These are phyloP conservation scores for Emergomyces orientalis DNA, from an alignment of 2,329 filamentous ascomycete genomes.

Conservation along the genomic window DNA sequence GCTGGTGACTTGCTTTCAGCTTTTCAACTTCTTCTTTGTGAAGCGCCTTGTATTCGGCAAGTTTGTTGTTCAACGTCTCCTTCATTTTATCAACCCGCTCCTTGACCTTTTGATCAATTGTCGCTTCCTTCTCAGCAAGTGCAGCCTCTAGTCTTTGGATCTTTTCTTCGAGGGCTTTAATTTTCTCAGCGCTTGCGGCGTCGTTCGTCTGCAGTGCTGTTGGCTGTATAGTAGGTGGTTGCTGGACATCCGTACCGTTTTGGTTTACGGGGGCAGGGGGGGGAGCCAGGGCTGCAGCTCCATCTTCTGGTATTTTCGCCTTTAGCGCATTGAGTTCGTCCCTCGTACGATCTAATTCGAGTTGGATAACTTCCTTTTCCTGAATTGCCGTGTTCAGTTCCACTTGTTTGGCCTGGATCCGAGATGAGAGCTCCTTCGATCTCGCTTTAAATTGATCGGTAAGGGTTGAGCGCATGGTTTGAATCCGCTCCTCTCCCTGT, in stretches of 20 bases:
- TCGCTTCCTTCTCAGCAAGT: conserved; percentile 42
- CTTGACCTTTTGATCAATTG: conserved; percentile 42
- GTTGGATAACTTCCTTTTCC: conserved; percentile 60
- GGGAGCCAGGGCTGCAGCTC: conserved; percentile 24
- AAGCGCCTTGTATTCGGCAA: conserved; percentile 46
- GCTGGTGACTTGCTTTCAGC: conserved; percentile 38
- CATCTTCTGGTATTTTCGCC: conserved; percentile 44
- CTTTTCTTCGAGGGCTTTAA: conserved; percentile 53
- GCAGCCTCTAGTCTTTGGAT: conserved; percentile 45
- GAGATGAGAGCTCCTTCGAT: conserved; percentile 55
- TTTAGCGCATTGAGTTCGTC: conserved; percentile 45
- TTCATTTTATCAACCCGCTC: conserved; percentile 51
- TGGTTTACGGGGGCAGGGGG: conserved; percentile 41
- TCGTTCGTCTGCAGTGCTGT: conserved; percentile 17
- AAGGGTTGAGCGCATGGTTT: conserved; percentile 41
- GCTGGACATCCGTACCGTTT: conserved; percentile 40
- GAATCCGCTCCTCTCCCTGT: conserved; percentile 39
- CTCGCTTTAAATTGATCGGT: conserved; percentile 46
- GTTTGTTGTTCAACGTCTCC: conserved; percentile 58
- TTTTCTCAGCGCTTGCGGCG: conserved; percentile 45
- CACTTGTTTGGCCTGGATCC: conserved; percentile 46
- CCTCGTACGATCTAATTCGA: conserved; percentile 55
- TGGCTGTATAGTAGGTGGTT: conserved; percentile 23
- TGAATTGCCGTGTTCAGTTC: conserved; percentile 42
- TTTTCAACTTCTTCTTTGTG: conserved; percentile 44